Evolutionary conservation across 352 stramenopile species (phyloP), one percentile per base, ranked within the genome.

Genomic region (Globisporangium ultimum): DNA sequence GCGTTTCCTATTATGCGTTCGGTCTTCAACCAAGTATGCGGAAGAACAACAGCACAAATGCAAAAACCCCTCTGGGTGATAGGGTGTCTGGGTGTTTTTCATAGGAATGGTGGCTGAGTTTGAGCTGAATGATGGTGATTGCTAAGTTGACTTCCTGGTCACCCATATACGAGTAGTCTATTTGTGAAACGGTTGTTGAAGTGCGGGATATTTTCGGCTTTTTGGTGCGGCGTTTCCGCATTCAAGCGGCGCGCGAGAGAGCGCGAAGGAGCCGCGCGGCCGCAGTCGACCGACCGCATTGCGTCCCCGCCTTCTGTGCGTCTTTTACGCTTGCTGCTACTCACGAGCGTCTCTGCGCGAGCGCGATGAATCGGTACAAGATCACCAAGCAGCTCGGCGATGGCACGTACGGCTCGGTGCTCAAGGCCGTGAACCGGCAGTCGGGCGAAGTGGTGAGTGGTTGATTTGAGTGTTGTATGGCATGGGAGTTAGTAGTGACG

Each of bases 301-400:
- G 28, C 28, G 7, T 5, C 24, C 5, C 24, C 24, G 24, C 28
- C 28, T 10, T 36, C 28, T 36, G 5, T 5, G 28, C 28, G 24
- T 28, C 24, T 28, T 28, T 28, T 28, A n/a, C n/a, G n/a, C n/a
- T n/a, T n/a, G n/a, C 24, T 32, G 24, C 24, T 32, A 5, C 24
- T 32, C 2, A 32, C 24, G 24, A 32, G 24, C 5, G 24, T 32
- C 24, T 32, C 2, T 5, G 22, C 17, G 17, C 22, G 21, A 11
- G 34, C 10, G 55, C 20, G 43, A 96, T 96, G 88, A 97, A 98
- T 74, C 82, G 90, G 28, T 98, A 98, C 78, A 97, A 98, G 70
- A 78, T 98, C 52, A 98, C 91, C 36, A 98, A 98, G 74, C 87
- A 97, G 67, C 73, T 98, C 36, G 95, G 95, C 53, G 94, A 98